Evolutionary conservation across 1,139 yeast species (phyloP).

Genomic region (Candida gigantensis): DNA sequence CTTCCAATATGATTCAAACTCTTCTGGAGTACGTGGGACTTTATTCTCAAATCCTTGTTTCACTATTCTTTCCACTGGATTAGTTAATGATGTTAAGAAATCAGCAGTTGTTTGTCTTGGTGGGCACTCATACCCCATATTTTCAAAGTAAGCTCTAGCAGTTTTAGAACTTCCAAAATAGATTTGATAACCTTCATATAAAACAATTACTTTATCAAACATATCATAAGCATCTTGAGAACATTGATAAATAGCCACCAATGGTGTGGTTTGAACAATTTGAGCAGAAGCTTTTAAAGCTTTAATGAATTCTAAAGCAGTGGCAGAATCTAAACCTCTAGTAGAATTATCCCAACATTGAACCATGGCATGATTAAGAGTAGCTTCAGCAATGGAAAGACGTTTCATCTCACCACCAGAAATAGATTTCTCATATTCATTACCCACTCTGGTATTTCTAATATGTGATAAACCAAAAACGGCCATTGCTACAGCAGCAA

Average conservation of each 20-base stretch:
- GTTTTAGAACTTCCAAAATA: slow-evolving; percentile 61
- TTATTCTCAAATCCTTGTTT: slow-evolving; percentile 43
- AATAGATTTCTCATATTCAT: slow-evolving; percentile 38
- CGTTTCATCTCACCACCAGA: slow-evolving; percentile 49
- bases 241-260: slow-evolving; percentile 82
- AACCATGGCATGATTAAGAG: slow-evolving; percentile 35
- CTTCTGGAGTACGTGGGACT: slow-evolving; percentile 27
- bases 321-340: slow-evolving; percentile 61
- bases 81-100: slow-evolving; percentile 72
- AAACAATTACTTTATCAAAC: slow-evolving; percentile 72
- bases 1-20: slow-evolving; percentile 27
- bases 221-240: slow-evolving; percentile 72
- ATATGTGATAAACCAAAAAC: slow-evolving; percentile 41
- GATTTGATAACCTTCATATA: slow-evolving; percentile 80
- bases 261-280: slow-evolving; percentile 57
- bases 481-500: slow-evolving; percentile 46
- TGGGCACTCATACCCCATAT: slow-evolving; percentile 69
- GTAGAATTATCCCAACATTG: slow-evolving; percentile 68
- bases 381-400: slow-evolving; percentile 47
- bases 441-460: slow-evolving; percentile 36
- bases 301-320: slow-evolving; percentile 68
- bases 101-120: slow-evolving; percentile 83
- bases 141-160: slow-evolving; percentile 57
- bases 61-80: slow-evolving; percentile 62
- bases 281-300: slow-evolving; percentile 67